Percentiles rank a stretch among this genome's conserved stretches.
Evolutionary conservation across 495 filamentous ascomycete genomes (phyloP).

Genomic region (Neurospora sp.): DNA sequence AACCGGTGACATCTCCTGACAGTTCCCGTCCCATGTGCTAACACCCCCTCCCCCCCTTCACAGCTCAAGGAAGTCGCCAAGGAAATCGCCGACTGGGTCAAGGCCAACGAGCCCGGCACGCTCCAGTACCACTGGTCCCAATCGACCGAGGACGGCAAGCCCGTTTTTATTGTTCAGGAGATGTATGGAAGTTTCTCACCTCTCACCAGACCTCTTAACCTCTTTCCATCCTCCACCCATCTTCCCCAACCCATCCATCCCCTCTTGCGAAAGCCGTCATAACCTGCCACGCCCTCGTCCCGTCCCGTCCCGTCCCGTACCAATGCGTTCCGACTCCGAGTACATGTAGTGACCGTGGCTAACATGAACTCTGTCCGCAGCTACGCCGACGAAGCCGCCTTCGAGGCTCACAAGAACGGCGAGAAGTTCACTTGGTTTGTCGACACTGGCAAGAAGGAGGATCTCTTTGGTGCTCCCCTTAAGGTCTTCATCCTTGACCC

Average conservation of each 20-base stretch:
- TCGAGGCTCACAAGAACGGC: constrained; percentile 11
- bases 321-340: not conserved
- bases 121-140: constrained; percentile 19
- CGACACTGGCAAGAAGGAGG: constrained; percentile 10
- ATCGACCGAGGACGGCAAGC: constrained; percentile 4
- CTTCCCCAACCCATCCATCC: not conserved
- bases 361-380: not conserved
- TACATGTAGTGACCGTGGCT: not conserved
- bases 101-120: constrained; percentile 15
- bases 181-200: constrained; percentile 4
- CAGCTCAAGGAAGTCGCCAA: constrained; percentile 16
- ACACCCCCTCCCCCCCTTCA: not conserved
- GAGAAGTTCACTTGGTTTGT: constrained; percentile 11
- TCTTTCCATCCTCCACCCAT: not conserved
- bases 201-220: not conserved
- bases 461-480: constrained; percentile 7
- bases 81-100: constrained; percentile 5
- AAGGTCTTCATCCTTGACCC: constrained; percentile 9
- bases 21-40: not conserved
- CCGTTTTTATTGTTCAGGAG: constrained; percentile 15
- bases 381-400: constrained; percentile 14
- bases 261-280: not conserved
- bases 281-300: not conserved
- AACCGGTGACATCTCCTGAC: not conserved
- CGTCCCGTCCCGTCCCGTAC: not conserved